A percentile compares a stretch with the other conserved stretches of the same genome.
Conservation (phyloP, 2,329 filamentous ascomycete genomes). For the Elsinoe batatas region DNA sequence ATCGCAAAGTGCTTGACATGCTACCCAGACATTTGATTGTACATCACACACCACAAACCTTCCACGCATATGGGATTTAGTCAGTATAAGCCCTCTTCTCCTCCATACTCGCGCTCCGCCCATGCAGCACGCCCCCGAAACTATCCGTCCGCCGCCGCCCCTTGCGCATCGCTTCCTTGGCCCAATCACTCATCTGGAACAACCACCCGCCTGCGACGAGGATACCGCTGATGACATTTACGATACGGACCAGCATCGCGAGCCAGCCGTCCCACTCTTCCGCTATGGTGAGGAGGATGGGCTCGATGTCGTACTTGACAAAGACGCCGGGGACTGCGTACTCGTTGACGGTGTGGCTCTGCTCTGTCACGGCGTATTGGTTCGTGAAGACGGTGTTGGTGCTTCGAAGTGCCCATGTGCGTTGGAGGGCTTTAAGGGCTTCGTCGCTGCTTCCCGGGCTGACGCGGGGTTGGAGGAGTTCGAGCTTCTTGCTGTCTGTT, state of each 20-base stretch:
- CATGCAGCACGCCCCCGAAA: constrained; percentile 42
- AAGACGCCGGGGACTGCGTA: constrained; percentile 76
- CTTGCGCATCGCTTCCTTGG: constrained; percentile 39
- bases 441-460: constrained; percentile 34
- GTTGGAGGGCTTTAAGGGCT: constrained; percentile 22
- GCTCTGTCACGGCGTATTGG: constrained; percentile 94
- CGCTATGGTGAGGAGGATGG: constrained; percentile 74
- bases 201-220: constrained; percentile 91
- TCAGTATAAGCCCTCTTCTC: constrained; percentile 15
- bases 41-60: no score
- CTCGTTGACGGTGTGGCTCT: constrained; percentile 62
- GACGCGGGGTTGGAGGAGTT: constrained; percentile 28
- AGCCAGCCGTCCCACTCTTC: constrained; percentile 71
- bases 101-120: constrained; percentile 22
- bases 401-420: constrained; percentile 20
- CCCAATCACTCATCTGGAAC: constrained; percentile 76
- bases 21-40: no score
- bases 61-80: background rate
- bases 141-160: constrained; percentile 31
- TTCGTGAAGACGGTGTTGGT: constrained; percentile 72
- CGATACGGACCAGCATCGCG: constrained; percentile 65
- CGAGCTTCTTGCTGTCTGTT: constrained; percentile 40
- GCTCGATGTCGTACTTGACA: constrained; percentile 98
- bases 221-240: constrained; percentile 86
- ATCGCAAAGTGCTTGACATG: no score